Percentiles rank a stretch among this genome's conserved stretches.
Evolutionary conservation across 192 early-diverging fungal species (phyloP).

Genomic region (Podila clonocystis): DNA sequence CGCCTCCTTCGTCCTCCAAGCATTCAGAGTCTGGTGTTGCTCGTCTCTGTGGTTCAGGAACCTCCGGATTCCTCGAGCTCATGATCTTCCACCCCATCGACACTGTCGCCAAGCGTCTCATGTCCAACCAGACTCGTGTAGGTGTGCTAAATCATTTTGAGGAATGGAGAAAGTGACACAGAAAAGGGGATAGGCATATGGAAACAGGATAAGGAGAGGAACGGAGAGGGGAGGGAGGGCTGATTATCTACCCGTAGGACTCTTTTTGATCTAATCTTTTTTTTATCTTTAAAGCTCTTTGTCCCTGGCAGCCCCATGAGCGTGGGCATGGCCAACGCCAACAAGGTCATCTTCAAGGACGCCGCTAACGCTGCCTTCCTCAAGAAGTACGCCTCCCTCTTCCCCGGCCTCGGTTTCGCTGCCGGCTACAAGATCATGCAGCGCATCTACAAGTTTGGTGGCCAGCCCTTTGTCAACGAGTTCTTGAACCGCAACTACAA

Average conservation of each 20-base stretch:
- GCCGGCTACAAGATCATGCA: slow-evolving; percentile 99
- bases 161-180: no score
- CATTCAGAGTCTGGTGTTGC: slow-evolving; percentile 90
- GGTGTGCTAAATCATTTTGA: slow-evolving; percentile 1
- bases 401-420: slow-evolving; percentile 97
- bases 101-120: slow-evolving; percentile 98
- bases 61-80: slow-evolving; percentile 94
- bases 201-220: neutral
- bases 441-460: slow-evolving; percentile 99
- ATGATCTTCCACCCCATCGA: slow-evolving; percentile 98
- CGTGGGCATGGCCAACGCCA: slow-evolving; percentile 74
- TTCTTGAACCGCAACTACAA: slow-evolving; percentile 88
- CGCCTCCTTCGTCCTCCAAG: slow-evolving; percentile 59
- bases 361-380: slow-evolving; percentile 77
- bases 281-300: slow-evolving; percentile 63
- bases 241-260: no score
- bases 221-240: neutral
- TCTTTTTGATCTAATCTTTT: no score
- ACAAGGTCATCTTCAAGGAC: slow-evolving; percentile 93
- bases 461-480: slow-evolving; percentile 96
- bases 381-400: slow-evolving; percentile 91
- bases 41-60: slow-evolving; percentile 88
- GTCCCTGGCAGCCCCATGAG: slow-evolving; percentile 69
- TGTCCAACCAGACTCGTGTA: slow-evolving; percentile 92
- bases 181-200: neutral